Base-by-base conservation (phyloP, 2,329 filamentous ascomycete genomes). In the Aspergillus sp. region DNA sequence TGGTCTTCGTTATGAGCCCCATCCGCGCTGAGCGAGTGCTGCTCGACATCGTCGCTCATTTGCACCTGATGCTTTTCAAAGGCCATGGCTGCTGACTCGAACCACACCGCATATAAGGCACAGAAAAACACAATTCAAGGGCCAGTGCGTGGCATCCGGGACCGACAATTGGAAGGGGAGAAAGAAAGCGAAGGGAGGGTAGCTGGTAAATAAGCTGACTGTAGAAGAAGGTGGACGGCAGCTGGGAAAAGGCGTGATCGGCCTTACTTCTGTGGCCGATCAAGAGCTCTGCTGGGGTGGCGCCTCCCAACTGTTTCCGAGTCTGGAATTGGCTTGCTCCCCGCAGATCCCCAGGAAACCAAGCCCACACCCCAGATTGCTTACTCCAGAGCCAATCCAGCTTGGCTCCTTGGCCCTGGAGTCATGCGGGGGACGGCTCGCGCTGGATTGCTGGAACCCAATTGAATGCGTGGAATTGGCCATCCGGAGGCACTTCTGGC, bases 31-130 rank as follows among this genome's bases (percentile, higher is more conserved):
- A 62, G 42, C 22, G 60, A 47, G 34, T 49, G 42, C 7, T 57
- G 55, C 42, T 65, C 64, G 9, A 57, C 48, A 39, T 68, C 60
- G 43, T 71, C 69, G 18, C 66, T 15, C 38, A 67, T 62, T 47
- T 66, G 55, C 5, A 56, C 55, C 8, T 26, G 58, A 18, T 61
- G 26, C 36, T 67, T 71, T 7, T 26, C 18, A 3, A 57, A 39
- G 18, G 67, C 63, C 65, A 67, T 68, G 18, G 39, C 56, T 32
- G 34, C 15, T 6, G 26, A 9, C 26, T 30, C 26, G 26, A 30
- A 8, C 8, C 11, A 30, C 3, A 11, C 26, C 26, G 8, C 11
- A 11, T 30, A 30, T 11, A 30, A 30, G 26, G 26, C 26, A 9
- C 8, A 30, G 26, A 9, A 11, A 30, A 30, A 9, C 9, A 9